Percentiles rank a stretch among this genome's conserved stretches.
Evolutionary conservation across 495 filamentous ascomycete genomes (phyloP).

Genomic region (Apodospora peruviana): DNA sequence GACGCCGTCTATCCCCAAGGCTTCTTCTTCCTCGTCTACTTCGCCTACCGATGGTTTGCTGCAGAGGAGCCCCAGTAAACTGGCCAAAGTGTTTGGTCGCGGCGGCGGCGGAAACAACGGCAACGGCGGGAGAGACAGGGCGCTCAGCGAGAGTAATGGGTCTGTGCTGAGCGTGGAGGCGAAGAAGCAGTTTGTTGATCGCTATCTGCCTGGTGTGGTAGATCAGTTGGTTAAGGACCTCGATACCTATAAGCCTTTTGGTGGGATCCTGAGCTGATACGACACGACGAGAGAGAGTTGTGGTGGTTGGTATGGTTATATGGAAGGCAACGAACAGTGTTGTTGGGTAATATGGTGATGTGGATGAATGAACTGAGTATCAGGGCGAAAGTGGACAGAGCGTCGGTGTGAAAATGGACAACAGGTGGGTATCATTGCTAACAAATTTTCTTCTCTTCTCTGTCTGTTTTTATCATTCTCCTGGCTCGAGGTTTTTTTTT

Average conservation of each 20-base stretch:
- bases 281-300: too few species aligned
- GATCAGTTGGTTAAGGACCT: slow-evolving; percentile 89
- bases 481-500: too few species aligned
- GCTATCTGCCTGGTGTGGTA: slow-evolving; percentile 75
- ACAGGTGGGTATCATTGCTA: too few species aligned
- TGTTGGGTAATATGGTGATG: too few species aligned
- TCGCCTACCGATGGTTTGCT: slow-evolving; percentile 33
- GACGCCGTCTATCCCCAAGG: slow-evolving; percentile 51
- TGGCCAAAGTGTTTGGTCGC: slow-evolving; percentile 45
- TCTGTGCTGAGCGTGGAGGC: slow-evolving; percentile 70
- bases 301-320: too few species aligned
- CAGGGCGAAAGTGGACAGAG: too few species aligned
- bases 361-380: too few species aligned
- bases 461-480: too few species aligned
- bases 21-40: slow-evolving; percentile 10
- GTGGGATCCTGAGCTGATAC: slow-evolving; percentile 40
- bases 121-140: slow-evolving; percentile 32
- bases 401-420: too few species aligned
- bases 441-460: too few species aligned
- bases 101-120: slow-evolving; percentile 28
- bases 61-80: slow-evolving; percentile 69
- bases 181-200: slow-evolving; percentile 77
- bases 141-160: slow-evolving; percentile 29
- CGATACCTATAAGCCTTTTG: slow-evolving; percentile 71
- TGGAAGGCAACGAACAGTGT: too few species aligned